These are phyloP conservation scores for Vitis rupestris DNA, from an alignment of 164 flowering plant genomes.

Conservation along the genomic window DNA sequence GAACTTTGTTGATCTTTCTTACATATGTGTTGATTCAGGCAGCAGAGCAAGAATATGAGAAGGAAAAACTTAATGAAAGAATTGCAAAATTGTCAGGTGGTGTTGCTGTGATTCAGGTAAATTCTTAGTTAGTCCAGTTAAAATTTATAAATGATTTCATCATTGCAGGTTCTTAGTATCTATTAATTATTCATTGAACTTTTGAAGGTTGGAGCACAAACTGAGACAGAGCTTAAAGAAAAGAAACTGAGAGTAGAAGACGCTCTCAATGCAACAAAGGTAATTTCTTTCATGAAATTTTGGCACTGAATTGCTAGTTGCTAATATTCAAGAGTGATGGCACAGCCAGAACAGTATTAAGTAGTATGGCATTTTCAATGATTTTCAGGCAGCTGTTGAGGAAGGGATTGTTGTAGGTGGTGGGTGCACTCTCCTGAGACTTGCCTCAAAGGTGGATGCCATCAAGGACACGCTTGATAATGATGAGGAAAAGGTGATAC, in stretches of 20 bases:
- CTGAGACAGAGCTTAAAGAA: constrained; percentile 95
- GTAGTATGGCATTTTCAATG: not conserved
- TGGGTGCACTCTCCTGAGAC: constrained; percentile 87
- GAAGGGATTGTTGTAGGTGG: constrained; percentile 98
- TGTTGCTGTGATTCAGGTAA: constrained; percentile 94
- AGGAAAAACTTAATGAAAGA: constrained; percentile 91
- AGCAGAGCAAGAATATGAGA: constrained; percentile 94
- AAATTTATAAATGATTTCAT: not conserved
- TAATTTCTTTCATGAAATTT: constrained; percentile 10
- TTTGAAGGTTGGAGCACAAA: constrained; percentile 97
- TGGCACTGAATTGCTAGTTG: too few relatives aligned
- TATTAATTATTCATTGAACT: not conserved
- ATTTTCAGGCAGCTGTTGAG: constrained; percentile 91
- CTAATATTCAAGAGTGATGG: not conserved
- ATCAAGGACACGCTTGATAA: constrained; percentile 73
- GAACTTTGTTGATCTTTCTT: not conserved
- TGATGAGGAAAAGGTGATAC: constrained; percentile 83
- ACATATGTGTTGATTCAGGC: constrained; percentile 39
- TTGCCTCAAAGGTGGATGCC: constrained; percentile 88
- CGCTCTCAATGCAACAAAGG: constrained; percentile 99
- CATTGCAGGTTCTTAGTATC: too few relatives aligned
- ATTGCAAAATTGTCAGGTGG: constrained; percentile 98
- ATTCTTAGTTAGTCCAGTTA: not conserved
- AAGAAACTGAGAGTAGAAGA: constrained; percentile 98
- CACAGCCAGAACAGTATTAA: not conserved